phyloP scores from a whole-genome alignment of 2,329 filamentous ascomycete species.

The Fusarium multiceps region DNA sequence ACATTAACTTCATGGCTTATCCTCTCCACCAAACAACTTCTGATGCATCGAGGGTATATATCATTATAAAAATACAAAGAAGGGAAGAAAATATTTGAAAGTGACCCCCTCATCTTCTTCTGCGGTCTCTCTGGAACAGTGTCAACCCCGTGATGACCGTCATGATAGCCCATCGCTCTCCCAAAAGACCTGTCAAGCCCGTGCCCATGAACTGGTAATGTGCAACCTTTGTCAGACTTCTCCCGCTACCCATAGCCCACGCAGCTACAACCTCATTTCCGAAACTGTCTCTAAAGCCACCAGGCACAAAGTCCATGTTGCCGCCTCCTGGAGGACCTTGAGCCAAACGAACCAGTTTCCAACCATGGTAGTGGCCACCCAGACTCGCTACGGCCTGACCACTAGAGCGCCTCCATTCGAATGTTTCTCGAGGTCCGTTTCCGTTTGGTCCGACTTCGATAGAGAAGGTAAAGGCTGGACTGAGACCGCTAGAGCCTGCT shows the following conservation, averaged over 20 bases:
- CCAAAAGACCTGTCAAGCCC: constrained; percentile 37
- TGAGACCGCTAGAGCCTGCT: constrained; percentile 13
- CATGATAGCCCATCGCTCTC: constrained; percentile 46
- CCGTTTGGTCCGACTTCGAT: constrained; percentile 35
- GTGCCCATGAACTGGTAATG: constrained; percentile 42
- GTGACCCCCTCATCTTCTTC: not conserved
- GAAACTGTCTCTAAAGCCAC: constrained; percentile 29
- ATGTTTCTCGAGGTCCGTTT: constrained; percentile 36
- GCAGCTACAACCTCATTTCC: constrained; percentile 42
- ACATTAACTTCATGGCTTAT: no score
- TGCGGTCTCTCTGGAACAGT: constrained; percentile 26
- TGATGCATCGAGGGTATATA: not conserved
- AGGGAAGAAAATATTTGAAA: not conserved
- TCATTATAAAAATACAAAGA: not conserved
- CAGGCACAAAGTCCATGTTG: constrained; percentile 15
- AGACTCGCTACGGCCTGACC: constrained; percentile 31
- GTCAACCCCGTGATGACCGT: constrained; percentile 36
- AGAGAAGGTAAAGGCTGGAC: constrained; percentile 25
- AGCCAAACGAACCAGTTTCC: constrained; percentile 40
- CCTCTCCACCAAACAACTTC: not conserved
- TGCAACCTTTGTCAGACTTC: constrained; percentile 31
- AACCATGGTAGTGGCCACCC: constrained; percentile 29
- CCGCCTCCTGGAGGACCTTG: constrained; percentile 24
- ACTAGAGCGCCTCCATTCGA: constrained; percentile 40
- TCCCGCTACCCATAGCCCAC: constrained; percentile 29